Conservation (phyloP, 805 yeast species). For the Starmerella khaoyaiensis region DNA sequence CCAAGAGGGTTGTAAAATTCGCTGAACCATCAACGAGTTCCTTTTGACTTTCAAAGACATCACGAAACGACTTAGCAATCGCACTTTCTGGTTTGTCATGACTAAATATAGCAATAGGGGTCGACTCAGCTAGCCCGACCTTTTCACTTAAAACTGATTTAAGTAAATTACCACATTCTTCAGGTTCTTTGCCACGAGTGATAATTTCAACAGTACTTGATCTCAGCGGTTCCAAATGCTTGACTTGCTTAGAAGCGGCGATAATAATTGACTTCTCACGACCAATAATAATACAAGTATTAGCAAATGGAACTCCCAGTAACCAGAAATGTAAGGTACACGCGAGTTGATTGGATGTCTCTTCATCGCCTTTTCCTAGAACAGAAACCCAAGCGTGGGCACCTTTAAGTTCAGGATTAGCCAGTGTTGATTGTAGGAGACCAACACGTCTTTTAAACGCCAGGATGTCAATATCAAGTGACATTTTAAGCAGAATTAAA, state of each 20-base stretch:
- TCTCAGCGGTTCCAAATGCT: slow-evolving; percentile 52
- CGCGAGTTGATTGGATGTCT: slow-evolving; percentile 79
- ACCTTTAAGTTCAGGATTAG: slow-evolving; percentile 29
- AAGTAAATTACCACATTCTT: slow-evolving; percentile 57
- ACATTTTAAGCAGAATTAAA: slow-evolving; percentile 7
- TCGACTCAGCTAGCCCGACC: slow-evolving; percentile 29
- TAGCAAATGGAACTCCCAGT: slow-evolving; percentile 91
- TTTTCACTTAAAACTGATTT: slow-evolving; percentile 36
- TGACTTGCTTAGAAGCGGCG: slow-evolving; percentile 76
- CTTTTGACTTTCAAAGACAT: slow-evolving; percentile 27
- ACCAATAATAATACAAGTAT: slow-evolving; percentile 60
- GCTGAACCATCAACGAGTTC: slow-evolving; percentile 37
- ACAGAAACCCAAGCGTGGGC: slow-evolving; percentile 47
- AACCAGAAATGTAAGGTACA: slow-evolving; percentile 77
- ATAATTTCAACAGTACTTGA: slow-evolving; percentile 41
- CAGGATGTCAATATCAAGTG: slow-evolving; percentile 23
- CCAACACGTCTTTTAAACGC: slow-evolving; percentile 27
- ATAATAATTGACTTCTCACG: slow-evolving; percentile 48
- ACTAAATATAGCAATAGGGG: slow-evolving; percentile 47
- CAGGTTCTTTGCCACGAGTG: slow-evolving; percentile 70
- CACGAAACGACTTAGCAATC: slow-evolving; percentile 41
- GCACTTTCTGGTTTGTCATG: slow-evolving; percentile 77
- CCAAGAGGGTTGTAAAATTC: slow-evolving; percentile 47
- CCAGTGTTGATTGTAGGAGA: slow-evolving; percentile 22
- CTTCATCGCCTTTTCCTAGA: slow-evolving; percentile 77